A percentile compares a stretch with the other conserved stretches of the same genome.
Evolutionary conservation across 495 filamentous ascomycete genomes (phyloP).

Genomic region (Lepidopterella palustris): DNA sequence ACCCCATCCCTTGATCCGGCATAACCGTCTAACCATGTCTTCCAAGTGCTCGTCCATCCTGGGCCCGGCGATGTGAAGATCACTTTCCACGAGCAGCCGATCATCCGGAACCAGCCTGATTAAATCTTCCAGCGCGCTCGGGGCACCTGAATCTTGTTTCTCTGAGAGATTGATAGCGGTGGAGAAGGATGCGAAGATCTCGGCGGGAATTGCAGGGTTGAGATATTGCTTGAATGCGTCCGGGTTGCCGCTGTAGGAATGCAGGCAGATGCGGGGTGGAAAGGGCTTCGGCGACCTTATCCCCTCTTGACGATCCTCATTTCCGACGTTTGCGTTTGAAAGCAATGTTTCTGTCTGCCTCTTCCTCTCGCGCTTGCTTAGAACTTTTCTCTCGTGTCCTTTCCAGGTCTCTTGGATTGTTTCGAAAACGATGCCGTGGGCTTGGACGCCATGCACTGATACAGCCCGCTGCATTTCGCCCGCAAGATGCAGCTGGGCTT

Average conservation of each 20-base stretch:
- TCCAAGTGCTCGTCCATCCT: constrained; percentile 76
- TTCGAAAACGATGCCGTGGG: constrained; percentile 76
- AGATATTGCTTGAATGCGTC: constrained; percentile 74
- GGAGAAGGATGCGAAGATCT: constrained; percentile 87
- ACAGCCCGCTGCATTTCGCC: constrained; percentile 75
- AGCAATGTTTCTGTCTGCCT: neutral
- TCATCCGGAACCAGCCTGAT: constrained; percentile 71
- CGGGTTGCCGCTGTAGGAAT: constrained; percentile 82
- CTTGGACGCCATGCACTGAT: constrained; percentile 86
- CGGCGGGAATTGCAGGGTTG: constrained; percentile 63
- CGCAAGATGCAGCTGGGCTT: constrained; percentile 78
- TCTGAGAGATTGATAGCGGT: constrained; percentile 67
- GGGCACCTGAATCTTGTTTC: constrained; percentile 38
- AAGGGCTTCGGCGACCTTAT: constrained; percentile 50
- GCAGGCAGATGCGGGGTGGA: constrained; percentile 86
- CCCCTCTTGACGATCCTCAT: constrained; percentile 30
- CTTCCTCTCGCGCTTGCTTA: constrained; percentile 54
- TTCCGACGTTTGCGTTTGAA: constrained; percentile 14
- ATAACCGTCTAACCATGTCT: constrained; percentile 64
- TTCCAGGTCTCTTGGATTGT: constrained; percentile 70
- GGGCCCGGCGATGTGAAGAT: constrained; percentile 77
- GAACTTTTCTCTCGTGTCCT: constrained; percentile 65
- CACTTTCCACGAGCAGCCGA: constrained; percentile 78
- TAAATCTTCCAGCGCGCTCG: constrained; percentile 52
- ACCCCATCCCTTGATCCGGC: constrained; percentile 69